Evolutionary conservation across 192 early-diverging fungal species (phyloP), one percentile per base, ranked within the genome.

Genomic region (Coemansia sp.): DNA sequence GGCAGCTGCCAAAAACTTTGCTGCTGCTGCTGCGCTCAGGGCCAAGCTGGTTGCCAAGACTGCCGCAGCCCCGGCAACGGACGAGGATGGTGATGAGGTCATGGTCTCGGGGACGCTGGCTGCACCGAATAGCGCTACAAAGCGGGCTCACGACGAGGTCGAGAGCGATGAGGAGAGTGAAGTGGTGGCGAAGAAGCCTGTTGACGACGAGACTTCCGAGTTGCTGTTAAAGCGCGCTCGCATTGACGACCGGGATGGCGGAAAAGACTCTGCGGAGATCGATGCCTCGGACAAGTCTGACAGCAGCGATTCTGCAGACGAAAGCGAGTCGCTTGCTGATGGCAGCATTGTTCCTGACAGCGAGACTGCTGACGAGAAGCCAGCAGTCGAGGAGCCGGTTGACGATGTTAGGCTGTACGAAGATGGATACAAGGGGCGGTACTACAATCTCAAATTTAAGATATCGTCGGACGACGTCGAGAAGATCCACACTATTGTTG

Each of bases 391-490:
- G 31, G 40, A 31, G 56, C 42, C 62, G 3, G 73, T 78, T 21
- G 89, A 90, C 67, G 63, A 63, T 16, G 79, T 85, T 31, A 84
- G 85, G 62, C 76, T 97, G 23, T 88, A 93, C 80, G 92, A 95
- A 75, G 67, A 82, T 2, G 91, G 90, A 24, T 94, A 88, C 81
- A 89, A 89, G 69, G 79, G 86, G 57, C 79, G 87, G 31, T 94
- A 91, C 72, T 93, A 93, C 70, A 66, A 68, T 33, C 72, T 74
- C 42, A 92, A 91, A 63, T 91, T 94, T 48, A 59, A 77, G 60
- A 74, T 88, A 36, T 86, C 86, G n/a, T 77, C 86, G 13, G 73
- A 77, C 59, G 85, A 93, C 65, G 53, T 48, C 7, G 78, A 85
- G 28, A 84, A 48, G 46, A 36, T 87, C 13, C 64, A 46, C 66